phyloP scores from a whole-genome alignment of 1,139 yeast genomes.

The Geotrichum candidum region DNA sequence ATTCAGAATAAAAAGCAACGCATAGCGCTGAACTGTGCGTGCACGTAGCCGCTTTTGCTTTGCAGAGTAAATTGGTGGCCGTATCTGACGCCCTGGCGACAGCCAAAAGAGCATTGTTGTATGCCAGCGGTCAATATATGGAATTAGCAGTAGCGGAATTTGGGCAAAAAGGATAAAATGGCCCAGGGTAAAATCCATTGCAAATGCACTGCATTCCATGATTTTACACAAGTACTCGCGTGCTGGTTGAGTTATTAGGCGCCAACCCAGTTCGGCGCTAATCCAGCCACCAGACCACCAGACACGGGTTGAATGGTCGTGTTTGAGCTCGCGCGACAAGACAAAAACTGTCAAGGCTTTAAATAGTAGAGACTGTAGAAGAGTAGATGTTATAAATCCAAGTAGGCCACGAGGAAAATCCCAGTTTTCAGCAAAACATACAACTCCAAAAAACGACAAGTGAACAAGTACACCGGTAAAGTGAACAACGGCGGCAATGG shows the following conservation, averaged over 20 bases:
- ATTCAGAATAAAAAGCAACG: slow-evolving; percentile 42
- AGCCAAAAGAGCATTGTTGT: slow-evolving; percentile 78
- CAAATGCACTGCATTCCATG: slow-evolving; percentile 62
- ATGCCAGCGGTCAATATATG: slow-evolving; percentile 72
- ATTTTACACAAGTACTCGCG: slow-evolving; percentile 65
- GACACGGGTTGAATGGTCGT: slow-evolving; percentile 52
- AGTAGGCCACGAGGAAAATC: slow-evolving; percentile 51
- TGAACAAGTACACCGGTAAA: slow-evolving; percentile 62
- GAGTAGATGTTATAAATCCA: slow-evolving; percentile 51
- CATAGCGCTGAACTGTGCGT: slow-evolving; percentile 38
- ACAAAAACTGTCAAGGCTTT: slow-evolving; percentile 43
- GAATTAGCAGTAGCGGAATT: slow-evolving; percentile 59
- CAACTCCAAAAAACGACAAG: slow-evolving; percentile 50
- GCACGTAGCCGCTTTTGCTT: slow-evolving; percentile 37
- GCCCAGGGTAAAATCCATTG: slow-evolving; percentile 65
- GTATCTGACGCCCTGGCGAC: slow-evolving; percentile 51
- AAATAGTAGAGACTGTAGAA: slow-evolving; percentile 50
- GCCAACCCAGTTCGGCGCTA: slow-evolving; percentile 53
- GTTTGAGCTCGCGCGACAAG: slow-evolving; percentile 55
- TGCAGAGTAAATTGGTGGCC: slow-evolving; percentile 41
- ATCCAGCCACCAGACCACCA: slow-evolving; percentile 92
- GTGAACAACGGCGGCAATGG: slow-evolving; percentile 88
- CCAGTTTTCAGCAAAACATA: slow-evolving; percentile 62
- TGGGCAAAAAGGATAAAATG: slow-evolving; percentile 57
- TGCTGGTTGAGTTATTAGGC: slow-evolving; percentile 55